phyloP scores from a whole-genome alignment of 179 eudicot species.

The Beta macrorhiza region DNA sequence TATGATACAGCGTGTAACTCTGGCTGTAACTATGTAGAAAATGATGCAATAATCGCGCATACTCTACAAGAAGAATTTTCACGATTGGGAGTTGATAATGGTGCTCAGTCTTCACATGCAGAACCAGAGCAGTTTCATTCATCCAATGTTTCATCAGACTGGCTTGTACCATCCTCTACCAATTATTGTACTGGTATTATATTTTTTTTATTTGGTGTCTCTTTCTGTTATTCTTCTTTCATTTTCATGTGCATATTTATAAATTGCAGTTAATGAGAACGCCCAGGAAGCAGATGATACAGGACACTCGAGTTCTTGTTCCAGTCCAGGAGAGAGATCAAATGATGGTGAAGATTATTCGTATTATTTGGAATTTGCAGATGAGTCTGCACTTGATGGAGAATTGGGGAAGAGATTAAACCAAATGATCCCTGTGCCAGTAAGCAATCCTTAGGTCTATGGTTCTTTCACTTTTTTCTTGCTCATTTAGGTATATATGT shows the following conservation, averaged over 20 bases:
- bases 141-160: constrained; percentile 42
- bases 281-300: constrained; percentile 41
- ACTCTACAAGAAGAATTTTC: constrained; percentile 71
- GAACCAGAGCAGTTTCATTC: constrained; percentile 45
- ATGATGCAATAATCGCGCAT: constrained; percentile 53
- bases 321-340: constrained; percentile 63
- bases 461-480: neutral
- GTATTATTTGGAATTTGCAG: constrained; percentile 46
- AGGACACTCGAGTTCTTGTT: constrained; percentile 60
- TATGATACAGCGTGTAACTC: constrained; percentile 34
- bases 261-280: constrained; percentile 50
- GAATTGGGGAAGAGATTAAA: constrained; percentile 81
- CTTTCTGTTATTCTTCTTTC: constrained; percentile 16
- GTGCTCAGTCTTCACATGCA: constrained; percentile 46
- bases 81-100: constrained; percentile 54
- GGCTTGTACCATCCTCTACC: constrained; percentile 51
- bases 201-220: constrained; percentile 17
- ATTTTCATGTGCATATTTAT: constrained; percentile 23
- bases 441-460: constrained; percentile 37
- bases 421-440: constrained; percentile 78
- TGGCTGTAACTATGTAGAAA: constrained; percentile 41
- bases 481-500: neutral
- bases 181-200: constrained; percentile 49
- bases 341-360: constrained; percentile 62
- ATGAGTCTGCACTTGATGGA: constrained; percentile 68